These are phyloP conservation scores for Aspergillus hortae DNA, from an alignment of 2,329 filamentous ascomycete species.

Conservation along the genomic window DNA sequence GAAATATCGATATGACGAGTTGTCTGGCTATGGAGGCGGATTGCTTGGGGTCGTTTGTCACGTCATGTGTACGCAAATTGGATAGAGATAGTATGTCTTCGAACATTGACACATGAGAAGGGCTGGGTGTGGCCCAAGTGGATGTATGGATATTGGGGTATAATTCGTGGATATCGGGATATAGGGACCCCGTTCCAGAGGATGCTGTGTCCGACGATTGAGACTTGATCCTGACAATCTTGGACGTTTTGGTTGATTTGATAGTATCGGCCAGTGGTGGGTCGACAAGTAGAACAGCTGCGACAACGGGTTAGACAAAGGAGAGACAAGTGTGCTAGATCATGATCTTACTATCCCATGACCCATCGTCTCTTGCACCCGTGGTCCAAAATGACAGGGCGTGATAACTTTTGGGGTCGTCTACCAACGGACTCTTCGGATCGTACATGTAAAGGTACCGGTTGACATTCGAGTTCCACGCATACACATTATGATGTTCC, in stretches of 20 bases:
- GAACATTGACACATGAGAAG: background rate
- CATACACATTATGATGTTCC: background rate
- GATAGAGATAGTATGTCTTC: background rate
- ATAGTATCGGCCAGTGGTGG: background rate
- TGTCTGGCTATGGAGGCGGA: background rate
- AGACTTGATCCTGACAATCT: background rate
- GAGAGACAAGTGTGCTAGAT: background rate
- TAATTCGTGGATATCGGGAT: background rate
- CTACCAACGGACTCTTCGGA: background rate
- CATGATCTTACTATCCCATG: background rate
- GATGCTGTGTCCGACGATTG: background rate
- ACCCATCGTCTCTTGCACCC: background rate
- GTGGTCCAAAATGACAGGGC: background rate
- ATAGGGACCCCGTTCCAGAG: background rate
- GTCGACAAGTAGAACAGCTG: background rate
- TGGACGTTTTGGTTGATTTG: background rate
- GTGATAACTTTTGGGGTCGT: background rate
- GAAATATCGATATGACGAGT: background rate
- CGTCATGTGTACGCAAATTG: background rate
- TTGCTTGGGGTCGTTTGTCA: background rate
- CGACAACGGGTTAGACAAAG: background rate
- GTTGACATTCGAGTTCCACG: background rate
- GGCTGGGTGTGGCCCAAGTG: background rate
- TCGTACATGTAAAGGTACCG: background rate
- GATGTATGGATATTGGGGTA: background rate